Conservation (phyloP, 768 basidiomycete genomes). For the Sporobolomyces pararoseus region DNA sequence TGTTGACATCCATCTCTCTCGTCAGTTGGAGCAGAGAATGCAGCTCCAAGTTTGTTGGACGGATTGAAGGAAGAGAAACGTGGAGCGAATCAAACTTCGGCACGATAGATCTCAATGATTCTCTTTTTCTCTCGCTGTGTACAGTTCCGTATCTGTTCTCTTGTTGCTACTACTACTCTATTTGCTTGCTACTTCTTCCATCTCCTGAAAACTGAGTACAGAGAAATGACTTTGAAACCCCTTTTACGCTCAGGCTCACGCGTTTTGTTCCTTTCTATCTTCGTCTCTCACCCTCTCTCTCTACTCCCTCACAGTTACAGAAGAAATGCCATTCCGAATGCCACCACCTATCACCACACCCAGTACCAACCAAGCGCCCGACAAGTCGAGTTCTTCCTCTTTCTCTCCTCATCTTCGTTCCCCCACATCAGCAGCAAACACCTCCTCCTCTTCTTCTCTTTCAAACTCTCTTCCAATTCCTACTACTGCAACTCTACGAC, state of each 20-base stretch:
- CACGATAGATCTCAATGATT: slow-evolving; percentile 3
- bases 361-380: no score
- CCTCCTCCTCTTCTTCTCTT: neutral
- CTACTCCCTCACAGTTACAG: neutral
- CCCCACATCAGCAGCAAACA: neutral
- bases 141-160: neutral
- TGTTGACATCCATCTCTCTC: neutral
- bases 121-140: neutral
- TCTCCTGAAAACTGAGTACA: neutral
- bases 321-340: slow-evolving; percentile 25
- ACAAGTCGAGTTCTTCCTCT: no score
- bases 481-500: slow-evolving; percentile 9
- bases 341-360: neutral
- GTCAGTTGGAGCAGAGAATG: slow-evolving; percentile 37
- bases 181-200: neutral
- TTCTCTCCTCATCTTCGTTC: no score
- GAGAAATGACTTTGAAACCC: neutral
- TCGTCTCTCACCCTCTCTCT: slow-evolving; percentile 1
- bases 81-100: slow-evolving; percentile 12
- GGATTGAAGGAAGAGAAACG: slow-evolving; percentile 33
- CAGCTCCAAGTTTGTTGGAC: slow-evolving; percentile 20
- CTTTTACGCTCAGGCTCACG: neutral
- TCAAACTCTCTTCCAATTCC: neutral
- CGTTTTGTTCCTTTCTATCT: neutral
- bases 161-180: neutral